Base-by-base conservation (phyloP, 2,329 filamentous ascomycete species). In the Colletotrichum sidae region DNA sequence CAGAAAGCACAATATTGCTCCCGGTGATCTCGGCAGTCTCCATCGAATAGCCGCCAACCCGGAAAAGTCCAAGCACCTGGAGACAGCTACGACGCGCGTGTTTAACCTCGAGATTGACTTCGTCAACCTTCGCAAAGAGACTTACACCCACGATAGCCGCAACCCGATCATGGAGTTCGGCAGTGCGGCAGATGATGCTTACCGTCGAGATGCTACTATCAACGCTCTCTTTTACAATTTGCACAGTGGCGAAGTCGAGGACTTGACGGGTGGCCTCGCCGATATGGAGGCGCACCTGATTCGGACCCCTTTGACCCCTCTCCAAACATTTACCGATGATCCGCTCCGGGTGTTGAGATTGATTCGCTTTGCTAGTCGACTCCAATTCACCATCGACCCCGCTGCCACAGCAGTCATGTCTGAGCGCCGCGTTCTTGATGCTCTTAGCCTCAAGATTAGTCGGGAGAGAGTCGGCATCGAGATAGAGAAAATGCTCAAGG, bases 151-250 rank as follows among this genome's bases (percentile, higher is more conserved):
- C n/a, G 89, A 96, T 65, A 97, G 92, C 73, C 88, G 96, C 41
- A 97, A 96, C 72, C 95, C 95, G 1, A 86, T 93, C 71, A 92
- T 98, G 85, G 94, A 97, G 75, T 97, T 97, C 77, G 96, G 95
- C 6, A 97, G 93, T 0, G 90, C 95, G 1, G 86, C 92, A 74
- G 94, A 99, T 77, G 95, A 99, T 78, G 95, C 95, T 2, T 76
- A 94, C 70, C 89, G 95, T 25, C 89, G 95, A 52, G 95, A 99
- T 81, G 94, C 95, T 25, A 97, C 94, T 0, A 89, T 98, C 67
- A 99, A 99, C 75, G 93, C 96, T 33, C 87, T 99, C 68, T 98
- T 98, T 79, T 98, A 96, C 82, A 98, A 98, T 72, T 81, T 99
- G 44, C 89, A 94, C 72, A 93, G 90, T 1, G 86, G 88, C 39